Evolutionary conservation across 495 filamentous ascomycete species (phyloP), one percentile per base, ranked within the genome.

Genomic region (Ascodesmis nigricans): DNA sequence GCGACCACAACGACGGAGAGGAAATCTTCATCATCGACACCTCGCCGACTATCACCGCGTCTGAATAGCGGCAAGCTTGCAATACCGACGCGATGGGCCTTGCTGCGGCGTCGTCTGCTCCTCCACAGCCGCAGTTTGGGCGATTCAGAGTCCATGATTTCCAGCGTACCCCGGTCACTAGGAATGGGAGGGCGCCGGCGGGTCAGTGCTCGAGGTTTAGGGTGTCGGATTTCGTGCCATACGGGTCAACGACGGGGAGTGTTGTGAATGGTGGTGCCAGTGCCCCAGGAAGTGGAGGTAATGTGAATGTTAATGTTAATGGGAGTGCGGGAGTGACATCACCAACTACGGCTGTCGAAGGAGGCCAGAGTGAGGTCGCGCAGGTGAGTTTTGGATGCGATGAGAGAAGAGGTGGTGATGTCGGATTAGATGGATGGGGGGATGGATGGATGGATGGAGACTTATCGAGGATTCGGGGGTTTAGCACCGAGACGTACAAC

Each of bases 181-280:
- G 41, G 13, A 22, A 31, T 1, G 27, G 41, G 11, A 31, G 41
- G 6, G 36, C 43, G n/a, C 46, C 46, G 10, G 45, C 45, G 2
- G 47, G 47, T 23, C 47, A 50, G 28, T 50, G 47, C 33, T 50
- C 47, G 21, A 42, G 47, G 16, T 50, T 50, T 40, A 37, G 47
- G 19, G 47, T 50, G 6, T 50, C 41, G n/a, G 46, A 50, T 26
- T 50, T 50, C 29, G 44, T 50, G n/a, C 47, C 47, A 24, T 49
- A 39, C 7, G 41, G 41, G 5, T 49, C 46, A 24, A 36, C 34
- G 2, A 30, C 46, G 9, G 45, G 43, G 5, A 17, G 5, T 23
- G n/a, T 10, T 10, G 9, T 26, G 35, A 17, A 29, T 30, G 35
- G 33, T 3, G 20, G 26, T 11, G n/a, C n/a, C n/a, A n/a, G n/a